phyloP scores from a whole-genome alignment of 2,329 filamentous ascomycete genomes.

The Trichoderma breve region DNA sequence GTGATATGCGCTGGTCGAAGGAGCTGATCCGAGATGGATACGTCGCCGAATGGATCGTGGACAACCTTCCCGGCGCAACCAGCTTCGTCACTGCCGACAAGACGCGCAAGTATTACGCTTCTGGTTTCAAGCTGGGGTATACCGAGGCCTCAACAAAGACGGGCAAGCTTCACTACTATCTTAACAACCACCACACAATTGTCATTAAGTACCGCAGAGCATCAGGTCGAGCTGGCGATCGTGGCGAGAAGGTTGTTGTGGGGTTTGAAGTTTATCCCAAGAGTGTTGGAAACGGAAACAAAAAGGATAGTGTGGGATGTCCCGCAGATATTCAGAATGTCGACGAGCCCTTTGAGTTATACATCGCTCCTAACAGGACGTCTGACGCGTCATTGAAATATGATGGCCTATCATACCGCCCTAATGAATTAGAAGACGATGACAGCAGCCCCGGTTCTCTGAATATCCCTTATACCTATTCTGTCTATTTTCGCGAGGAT shows the following conservation, averaged over 20 bases:
- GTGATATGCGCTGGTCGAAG: conserved; percentile 64
- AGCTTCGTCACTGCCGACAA: conserved; percentile 86
- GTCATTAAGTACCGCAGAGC: conserved; percentile 76
- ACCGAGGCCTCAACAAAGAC: conserved; percentile 61
- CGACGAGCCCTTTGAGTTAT: conserved; percentile 65
- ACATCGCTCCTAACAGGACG: conserved; percentile 62
- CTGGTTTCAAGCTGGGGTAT: conserved; percentile 85
- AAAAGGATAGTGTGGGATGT: conserved; percentile 63
- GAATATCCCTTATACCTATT: conserved; percentile 81
- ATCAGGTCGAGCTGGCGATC: conserved; percentile 64
- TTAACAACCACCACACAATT: conserved; percentile 87
- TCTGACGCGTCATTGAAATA: conserved; percentile 47
- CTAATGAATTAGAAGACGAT: conserved; percentile 43
- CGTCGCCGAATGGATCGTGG: conserved; percentile 90
- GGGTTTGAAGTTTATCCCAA: conserved; percentile 90
- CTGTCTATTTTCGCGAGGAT: conserved; percentile 85
- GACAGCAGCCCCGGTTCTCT: conserved; percentile 65
- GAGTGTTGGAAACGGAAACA: conserved; percentile 63
- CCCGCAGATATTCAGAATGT: conserved; percentile 64
- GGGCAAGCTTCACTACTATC: conserved; percentile 64
- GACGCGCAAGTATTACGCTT: conserved; percentile 80
- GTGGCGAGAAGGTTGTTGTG: conserved; percentile 75
- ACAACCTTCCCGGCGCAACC: conserved; percentile 85
- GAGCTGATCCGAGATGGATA: conserved; percentile 76
- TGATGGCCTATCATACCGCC: conserved; percentile 58